phyloP scores from a whole-genome alignment of 164 flowering plant genomes.

The Vitis rotundifolia region DNA sequence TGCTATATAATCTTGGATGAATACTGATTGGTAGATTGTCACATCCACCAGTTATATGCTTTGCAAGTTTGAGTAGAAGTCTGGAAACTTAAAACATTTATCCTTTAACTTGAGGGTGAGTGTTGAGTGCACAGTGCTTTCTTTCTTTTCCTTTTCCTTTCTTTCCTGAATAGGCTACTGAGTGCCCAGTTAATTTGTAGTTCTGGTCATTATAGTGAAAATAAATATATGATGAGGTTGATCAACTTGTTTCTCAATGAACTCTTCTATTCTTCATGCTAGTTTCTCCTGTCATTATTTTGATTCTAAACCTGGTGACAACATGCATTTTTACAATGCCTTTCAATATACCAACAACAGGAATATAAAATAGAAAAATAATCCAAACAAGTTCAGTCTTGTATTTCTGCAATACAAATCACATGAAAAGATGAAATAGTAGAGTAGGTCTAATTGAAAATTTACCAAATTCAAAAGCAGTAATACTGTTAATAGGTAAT shows the following conservation, averaged over 20 bases:
- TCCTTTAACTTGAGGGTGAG: neutral
- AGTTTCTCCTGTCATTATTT: neutral
- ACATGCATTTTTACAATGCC: neutral
- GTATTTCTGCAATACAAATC: neutral
- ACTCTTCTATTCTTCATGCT: neutral
- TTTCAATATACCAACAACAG: neutral
- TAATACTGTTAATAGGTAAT: slow-evolving; percentile 76
- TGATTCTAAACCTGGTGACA: neutral
- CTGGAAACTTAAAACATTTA: neutral
- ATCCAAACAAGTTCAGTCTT: neutral
- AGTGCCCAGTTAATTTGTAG: neutral
- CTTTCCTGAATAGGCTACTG: neutral
- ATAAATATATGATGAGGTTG: neutral
- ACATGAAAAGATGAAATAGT: neutral
- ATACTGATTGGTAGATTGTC: neutral
- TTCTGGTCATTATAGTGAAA: neutral
- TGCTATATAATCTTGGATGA: neutral
- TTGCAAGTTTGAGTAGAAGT: too few relatives aligned
- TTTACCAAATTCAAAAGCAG: slow-evolving; percentile 83
- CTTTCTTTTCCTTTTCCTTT: too few relatives aligned
- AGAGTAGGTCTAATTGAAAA: neutral
- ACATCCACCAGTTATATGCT: too few relatives aligned
- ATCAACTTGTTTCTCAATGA: neutral
- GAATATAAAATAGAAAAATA: neutral
- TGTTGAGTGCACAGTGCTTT: too few relatives aligned